Conservation (phyloP, 495 filamentous ascomycete genomes). For the Polyplosphaeria fusca region DNA sequence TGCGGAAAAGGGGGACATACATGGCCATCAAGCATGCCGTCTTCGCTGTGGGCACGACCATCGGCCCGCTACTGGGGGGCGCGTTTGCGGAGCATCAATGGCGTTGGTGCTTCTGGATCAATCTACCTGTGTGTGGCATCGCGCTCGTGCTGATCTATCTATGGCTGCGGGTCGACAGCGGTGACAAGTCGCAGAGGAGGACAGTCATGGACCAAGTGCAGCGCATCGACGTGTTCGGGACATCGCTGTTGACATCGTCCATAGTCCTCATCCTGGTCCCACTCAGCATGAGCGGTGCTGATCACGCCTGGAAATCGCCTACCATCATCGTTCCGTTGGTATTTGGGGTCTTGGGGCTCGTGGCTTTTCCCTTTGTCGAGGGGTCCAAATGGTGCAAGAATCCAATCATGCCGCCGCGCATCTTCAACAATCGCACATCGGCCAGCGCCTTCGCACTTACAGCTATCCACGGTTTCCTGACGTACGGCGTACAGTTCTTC, state of each 20-base stretch:
- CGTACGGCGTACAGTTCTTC: slow-evolving; percentile 45
- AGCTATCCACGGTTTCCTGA: neutral
- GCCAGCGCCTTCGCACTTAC: slow-evolving; percentile 30
- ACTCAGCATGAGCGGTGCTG: slow-evolving; percentile 11
- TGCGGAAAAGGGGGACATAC: slow-evolving; percentile 20
- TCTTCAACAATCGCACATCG: slow-evolving; percentile 51
- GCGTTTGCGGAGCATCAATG: slow-evolving; percentile 25
- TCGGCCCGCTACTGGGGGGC: slow-evolving; percentile 27
- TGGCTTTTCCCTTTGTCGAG: slow-evolving; percentile 20
- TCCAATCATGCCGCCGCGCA: slow-evolving; percentile 32
- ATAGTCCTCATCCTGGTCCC: slow-evolving; percentile 16
- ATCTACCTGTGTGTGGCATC: slow-evolving; percentile 23
- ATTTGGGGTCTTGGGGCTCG: slow-evolving; percentile 10
- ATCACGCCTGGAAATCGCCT: slow-evolving; percentile 5
- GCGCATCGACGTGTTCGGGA: slow-evolving; percentile 7
- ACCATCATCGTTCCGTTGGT: slow-evolving; percentile 6
- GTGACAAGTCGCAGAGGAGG: slow-evolving; percentile 4
- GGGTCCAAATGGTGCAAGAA: slow-evolving; percentile 13
- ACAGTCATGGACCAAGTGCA: neutral
- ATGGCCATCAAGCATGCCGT: slow-evolving; percentile 16
- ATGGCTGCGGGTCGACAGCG: slow-evolving; percentile 12
- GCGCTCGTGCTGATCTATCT: slow-evolving; percentile 8
- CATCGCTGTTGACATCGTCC: slow-evolving; percentile 3
- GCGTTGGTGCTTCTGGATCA: slow-evolving; percentile 32
- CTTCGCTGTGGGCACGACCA: slow-evolving; percentile 14